Evolutionary conservation across 495 filamentous ascomycete genomes (phyloP), one percentile per base, ranked within the genome.

Genomic region (Talaromyces nanjingensis): DNA sequence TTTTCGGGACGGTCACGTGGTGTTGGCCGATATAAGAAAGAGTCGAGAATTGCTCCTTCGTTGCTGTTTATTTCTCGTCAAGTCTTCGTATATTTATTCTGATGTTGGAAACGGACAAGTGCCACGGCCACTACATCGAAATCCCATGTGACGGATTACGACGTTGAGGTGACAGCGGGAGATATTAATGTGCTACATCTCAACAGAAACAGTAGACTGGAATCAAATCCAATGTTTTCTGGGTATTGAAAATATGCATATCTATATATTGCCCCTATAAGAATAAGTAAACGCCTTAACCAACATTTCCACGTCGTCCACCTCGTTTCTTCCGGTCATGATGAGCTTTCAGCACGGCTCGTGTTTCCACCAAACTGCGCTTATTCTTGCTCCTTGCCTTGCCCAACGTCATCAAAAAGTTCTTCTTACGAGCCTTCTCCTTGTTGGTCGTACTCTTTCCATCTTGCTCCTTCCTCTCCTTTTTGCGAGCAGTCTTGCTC

Each of bases 371-470:
- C 71, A 98, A 79, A 86, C 91, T 96, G 68, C 91, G 82, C 87
- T 96, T 97, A 71, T 90, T 87, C 81, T 97, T 98, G 56, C 80
- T 84, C 77, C 91, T 91, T 3, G 94, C 93, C 81, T 98, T 98
- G 56, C 92, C 91, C 42, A 98, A 74, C 31, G 92, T 97, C 96
- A 99, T 99, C 69, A 98, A 72, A 75, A 98, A 96, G 73, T 98
- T 98, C 87, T 99, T 98, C 81, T 87, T 89, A 59, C 93, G 80
- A 29, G 89, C 87, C 83, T 99, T 99, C 82, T 99, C 96, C 82
- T 90, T 91, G 78, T 99, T 99, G 68, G 94, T 99, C 4, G 90
- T 91, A 74, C 89, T 93, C 83, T 98, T 97, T 64, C 92, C 91
- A 78, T 92, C 84, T 16, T 85, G 83, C 67, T 87, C 84, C 82